Evolutionary conservation across 2,329 filamentous ascomycete genomes (phyloP).

Genomic region (Niveomyces coronatus): DNA sequence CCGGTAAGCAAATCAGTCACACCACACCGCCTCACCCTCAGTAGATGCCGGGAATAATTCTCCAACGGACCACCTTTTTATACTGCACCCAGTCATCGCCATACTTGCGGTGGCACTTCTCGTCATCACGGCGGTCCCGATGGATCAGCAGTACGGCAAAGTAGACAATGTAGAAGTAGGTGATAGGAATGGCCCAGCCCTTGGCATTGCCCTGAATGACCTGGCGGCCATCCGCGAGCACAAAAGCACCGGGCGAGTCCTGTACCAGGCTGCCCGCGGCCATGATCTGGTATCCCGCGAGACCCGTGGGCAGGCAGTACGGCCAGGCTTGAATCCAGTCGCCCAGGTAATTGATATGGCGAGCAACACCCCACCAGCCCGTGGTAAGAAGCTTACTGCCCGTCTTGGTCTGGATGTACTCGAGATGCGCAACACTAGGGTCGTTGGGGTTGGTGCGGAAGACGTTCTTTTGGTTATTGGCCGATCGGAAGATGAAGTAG

Average conservation of each 20-base stretch:
- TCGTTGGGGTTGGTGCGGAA: constrained; percentile 85
- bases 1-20: too few relatives aligned
- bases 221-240: constrained; percentile 49
- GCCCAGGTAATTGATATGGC: constrained; percentile 93
- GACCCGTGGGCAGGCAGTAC: constrained; percentile 75
- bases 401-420: constrained; percentile 73
- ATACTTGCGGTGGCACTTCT: constrained; percentile 86
- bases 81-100: constrained; percentile 88
- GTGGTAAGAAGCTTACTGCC: constrained; percentile 74
- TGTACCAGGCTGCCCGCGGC: constrained; percentile 39
- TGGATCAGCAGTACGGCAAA: constrained; percentile 82
- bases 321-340: constrained; percentile 94
- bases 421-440: constrained; percentile 66
- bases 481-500: constrained; percentile 88
- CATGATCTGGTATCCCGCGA: constrained; percentile 71
- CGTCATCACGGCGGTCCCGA: constrained; percentile 77
- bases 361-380: constrained; percentile 87
- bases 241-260: constrained; percentile 42
- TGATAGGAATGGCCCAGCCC: constrained; percentile 79
- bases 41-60: constrained; percentile 80
- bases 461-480: constrained; percentile 89
- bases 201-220: constrained; percentile 62
- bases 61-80: constrained; percentile 68
- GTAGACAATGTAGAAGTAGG: constrained; percentile 91
- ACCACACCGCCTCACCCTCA: too few relatives aligned